Base-by-base conservation (phyloP, 2,329 filamentous ascomycete genomes). In the Nannizzia gypsea region DNA sequence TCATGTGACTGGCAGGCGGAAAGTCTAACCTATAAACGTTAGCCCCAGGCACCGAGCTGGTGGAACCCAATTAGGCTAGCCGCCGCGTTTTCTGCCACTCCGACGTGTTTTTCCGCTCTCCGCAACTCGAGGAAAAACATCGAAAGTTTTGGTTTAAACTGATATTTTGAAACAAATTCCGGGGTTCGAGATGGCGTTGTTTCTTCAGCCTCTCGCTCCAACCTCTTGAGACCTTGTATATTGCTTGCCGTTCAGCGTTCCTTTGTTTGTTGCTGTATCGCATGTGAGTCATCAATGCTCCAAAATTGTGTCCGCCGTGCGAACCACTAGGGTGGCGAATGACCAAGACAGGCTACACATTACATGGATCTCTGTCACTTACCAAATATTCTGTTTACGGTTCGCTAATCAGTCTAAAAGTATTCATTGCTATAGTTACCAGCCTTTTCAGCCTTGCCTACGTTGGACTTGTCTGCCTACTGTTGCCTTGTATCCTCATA, bases 291-390 rank as follows among this genome's bases (percentile, higher is more conserved):
- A 22, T 52, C 22, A 26, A 26, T 52, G 48, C 9, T 31, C 24
- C 28, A 6, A n/a, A 6, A n/a, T n/a, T 42, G 11, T 42, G n/a
- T 42, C 38, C n/a, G 38, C 38, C 38, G 22, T 52, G 48, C 48
- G 48, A 52, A 52, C 48, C 48, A 52, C 48, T 31, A n/a, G 4
- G 48, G 48, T 52, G 48, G 48, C 48, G 13, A 52, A 52, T 52
- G 22, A 6, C 9, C 48, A 52, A 24, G 48, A 17, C 42, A 46
- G 42, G 42, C 42, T 46, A 24, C 48, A 8, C 13, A 52, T n/a
- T 13, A 13, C 22, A 52, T 26, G 48, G 11, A n/a, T 15, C 24
- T 52, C 15, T n/a, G 22, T 15, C 44, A 22, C 44, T 22, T 17
- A 50, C 22, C 31, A 36, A 36, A 36, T 36, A 13, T 36, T 36